A percentile compares a stretch with the other conserved stretches of the same genome.
phyloP scores from a whole-genome alignment of 2,329 filamentous ascomycete species.

The Botrytis paeoniae region DNA sequence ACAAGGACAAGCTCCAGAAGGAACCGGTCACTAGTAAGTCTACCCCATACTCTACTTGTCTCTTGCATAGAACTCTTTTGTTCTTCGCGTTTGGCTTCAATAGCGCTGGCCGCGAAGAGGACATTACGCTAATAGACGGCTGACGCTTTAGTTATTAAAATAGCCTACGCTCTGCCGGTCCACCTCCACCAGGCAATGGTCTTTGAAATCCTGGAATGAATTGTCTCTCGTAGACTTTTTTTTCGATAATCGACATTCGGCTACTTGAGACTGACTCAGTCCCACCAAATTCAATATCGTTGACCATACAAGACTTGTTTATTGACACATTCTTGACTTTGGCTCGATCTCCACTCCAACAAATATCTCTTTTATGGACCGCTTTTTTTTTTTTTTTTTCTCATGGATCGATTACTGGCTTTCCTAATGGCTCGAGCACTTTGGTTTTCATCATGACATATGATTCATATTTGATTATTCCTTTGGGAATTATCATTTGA shows the following conservation, averaged over 20 bases:
- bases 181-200: slow-evolving; percentile 61
- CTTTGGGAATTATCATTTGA: not conserved
- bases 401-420: slow-evolving; percentile 36
- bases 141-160: slow-evolving; percentile 82
- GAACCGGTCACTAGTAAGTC: slow-evolving; percentile 14
- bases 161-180: slow-evolving; percentile 57
- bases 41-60: not conserved
- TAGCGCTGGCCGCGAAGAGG: slow-evolving; percentile 72
- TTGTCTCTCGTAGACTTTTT: not conserved
- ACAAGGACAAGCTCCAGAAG: slow-evolving; percentile 11
- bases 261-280: not conserved
- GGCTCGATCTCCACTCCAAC: slow-evolving; percentile 14
- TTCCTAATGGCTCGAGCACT: slow-evolving; percentile 38
- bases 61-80: slow-evolving; percentile 46
- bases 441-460: slow-evolving; percentile 33
- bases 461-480: slow-evolving; percentile 25
- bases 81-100: slow-evolving; percentile 76
- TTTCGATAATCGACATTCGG: slow-evolving; percentile 9
- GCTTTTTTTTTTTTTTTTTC: slow-evolving; percentile 32
- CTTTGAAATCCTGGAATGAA: slow-evolving; percentile 7
- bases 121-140: slow-evolving; percentile 70
- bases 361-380: slow-evolving; percentile 34
- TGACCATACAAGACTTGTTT: slow-evolving; percentile 30
- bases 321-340: slow-evolving; percentile 23
- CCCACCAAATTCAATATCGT: slow-evolving; percentile 19